These are phyloP conservation scores for Rhexocercosporidium sp. DNA, from an alignment of 2,329 filamentous ascomycete genomes.

Conservation along the genomic window DNA sequence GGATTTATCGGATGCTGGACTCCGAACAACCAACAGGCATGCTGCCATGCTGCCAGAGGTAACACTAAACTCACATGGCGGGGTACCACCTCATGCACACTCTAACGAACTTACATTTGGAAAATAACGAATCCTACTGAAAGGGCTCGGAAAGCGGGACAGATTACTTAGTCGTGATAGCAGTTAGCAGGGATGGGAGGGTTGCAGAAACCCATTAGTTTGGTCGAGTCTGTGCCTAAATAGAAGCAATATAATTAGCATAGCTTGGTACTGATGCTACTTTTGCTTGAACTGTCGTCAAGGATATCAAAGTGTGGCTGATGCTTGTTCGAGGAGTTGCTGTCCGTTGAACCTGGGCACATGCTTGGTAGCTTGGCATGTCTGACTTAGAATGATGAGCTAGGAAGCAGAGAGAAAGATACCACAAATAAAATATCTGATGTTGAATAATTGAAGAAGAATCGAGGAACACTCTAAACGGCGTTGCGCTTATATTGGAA, in stretches of 20 bases:
- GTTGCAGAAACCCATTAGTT: not conserved
- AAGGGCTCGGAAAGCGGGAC: not conserved
- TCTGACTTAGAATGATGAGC: no score
- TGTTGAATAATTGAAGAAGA: no score
- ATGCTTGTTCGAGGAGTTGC: not conserved
- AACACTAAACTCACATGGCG: not conserved
- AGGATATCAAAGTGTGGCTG: not conserved
- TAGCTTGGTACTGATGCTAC: not conserved
- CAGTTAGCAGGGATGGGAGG: not conserved
- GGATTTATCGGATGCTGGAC: no score
- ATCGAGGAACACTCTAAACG: no score
- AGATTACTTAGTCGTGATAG: not conserved
- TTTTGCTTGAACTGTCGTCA: not conserved
- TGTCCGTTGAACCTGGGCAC: not conserved
- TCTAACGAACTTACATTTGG: not conserved
- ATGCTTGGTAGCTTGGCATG: not conserved
- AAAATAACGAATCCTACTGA: not conserved
- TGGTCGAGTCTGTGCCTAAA: not conserved
- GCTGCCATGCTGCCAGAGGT: not conserved
- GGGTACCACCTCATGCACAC: not conserved
- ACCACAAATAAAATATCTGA: no score
- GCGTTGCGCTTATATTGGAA: no score
- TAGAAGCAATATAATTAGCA: not conserved
- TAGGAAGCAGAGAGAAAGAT: no score
- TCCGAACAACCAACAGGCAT: not conserved